Base-by-base conservation (phyloP, 345 rosid genomes). In the Rhizophora mangle region DNA sequence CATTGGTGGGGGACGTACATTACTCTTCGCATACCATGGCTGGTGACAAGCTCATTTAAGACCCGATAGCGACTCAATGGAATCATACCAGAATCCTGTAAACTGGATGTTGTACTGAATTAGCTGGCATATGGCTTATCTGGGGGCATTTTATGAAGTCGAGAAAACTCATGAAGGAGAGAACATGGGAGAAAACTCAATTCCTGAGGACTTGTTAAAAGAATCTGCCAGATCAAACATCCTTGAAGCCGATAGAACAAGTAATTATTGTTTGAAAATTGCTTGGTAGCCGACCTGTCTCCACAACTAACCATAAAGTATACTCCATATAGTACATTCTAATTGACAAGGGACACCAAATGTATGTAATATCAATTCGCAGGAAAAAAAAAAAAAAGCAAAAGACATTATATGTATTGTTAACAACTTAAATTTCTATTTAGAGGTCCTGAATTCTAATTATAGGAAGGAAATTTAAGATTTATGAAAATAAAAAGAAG, bases 91-190 rank as follows among this genome's bases (percentile, higher is more conserved):
- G 52, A 61, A 52, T 34, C 27, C 26, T 60, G 56, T 63, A 56
- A 39, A 60, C 80, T 63, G 80, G 73, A 77, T 67, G 63, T 59
- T 39, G 70, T 36, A 63, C 69, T 51, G 20, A 19, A 63, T 67
- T 55, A 72, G 76, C 80, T 77, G 72, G 73, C 76, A 43, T 68
- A 19, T 63, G 54, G 18, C 24, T 57, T 71, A 3, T 43, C 47
- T 64, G 74, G 19, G 60, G 60, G 68, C 68, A 8, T 70, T 64
- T 63, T 63, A 3, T 24, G n/a, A 15, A 20, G 43, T 63, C 54
- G 1, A 34, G 57, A 58, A 31, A 32, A 59, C 31, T 52, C 67
- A 27, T 62, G 60, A 56, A 56, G 29, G 11, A 27, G 26, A 27
- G 13, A 56, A 24, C 18, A 22, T 0, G 1, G 24, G 30, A 24